phyloP scores from a whole-genome alignment of 2,329 filamentous ascomycete species.

The Ophidiomyces ophidiicola region DNA sequence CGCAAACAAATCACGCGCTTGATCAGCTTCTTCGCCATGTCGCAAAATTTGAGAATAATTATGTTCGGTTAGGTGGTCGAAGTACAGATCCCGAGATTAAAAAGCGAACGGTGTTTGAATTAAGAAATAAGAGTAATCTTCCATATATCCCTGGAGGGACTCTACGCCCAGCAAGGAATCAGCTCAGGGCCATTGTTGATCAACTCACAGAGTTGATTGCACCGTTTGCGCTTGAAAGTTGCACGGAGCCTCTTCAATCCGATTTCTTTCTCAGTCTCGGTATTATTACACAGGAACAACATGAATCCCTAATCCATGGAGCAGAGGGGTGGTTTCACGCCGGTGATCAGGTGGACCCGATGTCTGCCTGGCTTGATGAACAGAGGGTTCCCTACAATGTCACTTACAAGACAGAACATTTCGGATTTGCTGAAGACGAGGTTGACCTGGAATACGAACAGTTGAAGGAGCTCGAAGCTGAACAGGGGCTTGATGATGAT shows the following conservation, averaged over 20 bases:
- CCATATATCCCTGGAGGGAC: slow-evolving; percentile 31
- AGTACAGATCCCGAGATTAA: slow-evolving; percentile 55
- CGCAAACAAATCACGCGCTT: slow-evolving; percentile 82
- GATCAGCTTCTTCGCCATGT: slow-evolving; percentile 65
- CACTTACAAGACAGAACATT: slow-evolving; percentile 37
- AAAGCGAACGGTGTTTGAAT: slow-evolving; percentile 52
- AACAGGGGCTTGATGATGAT: slow-evolving; percentile 42
- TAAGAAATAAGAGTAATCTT: slow-evolving; percentile 34
- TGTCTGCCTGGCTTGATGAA: slow-evolving; percentile 49
- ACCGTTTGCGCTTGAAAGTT: slow-evolving; percentile 29
- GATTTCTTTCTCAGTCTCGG: slow-evolving; percentile 42
- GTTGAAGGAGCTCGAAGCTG: slow-evolving; percentile 49
- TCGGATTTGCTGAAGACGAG: slow-evolving; percentile 46
- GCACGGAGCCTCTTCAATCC: slow-evolving; percentile 40
- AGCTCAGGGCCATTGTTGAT: slow-evolving; percentile 35
- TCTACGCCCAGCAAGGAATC: slow-evolving; percentile 28
- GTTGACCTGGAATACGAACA: slow-evolving; percentile 50
- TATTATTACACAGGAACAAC: slow-evolving; percentile 52
- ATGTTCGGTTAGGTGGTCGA: slow-evolving; percentile 57
- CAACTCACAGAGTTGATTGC: slow-evolving; percentile 33
- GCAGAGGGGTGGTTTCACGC: slow-evolving; percentile 34
- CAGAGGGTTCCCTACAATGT: slow-evolving; percentile 37
- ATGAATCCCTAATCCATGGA: slow-evolving; percentile 45
- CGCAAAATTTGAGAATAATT: slow-evolving; percentile 47
- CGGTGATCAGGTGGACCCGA: slow-evolving; percentile 21